A percentile compares a stretch with the other conserved stretches of the same genome.
Conservation (phyloP, 1,284 basidiomycete species). For the Cryptococcus floricola region DNA sequence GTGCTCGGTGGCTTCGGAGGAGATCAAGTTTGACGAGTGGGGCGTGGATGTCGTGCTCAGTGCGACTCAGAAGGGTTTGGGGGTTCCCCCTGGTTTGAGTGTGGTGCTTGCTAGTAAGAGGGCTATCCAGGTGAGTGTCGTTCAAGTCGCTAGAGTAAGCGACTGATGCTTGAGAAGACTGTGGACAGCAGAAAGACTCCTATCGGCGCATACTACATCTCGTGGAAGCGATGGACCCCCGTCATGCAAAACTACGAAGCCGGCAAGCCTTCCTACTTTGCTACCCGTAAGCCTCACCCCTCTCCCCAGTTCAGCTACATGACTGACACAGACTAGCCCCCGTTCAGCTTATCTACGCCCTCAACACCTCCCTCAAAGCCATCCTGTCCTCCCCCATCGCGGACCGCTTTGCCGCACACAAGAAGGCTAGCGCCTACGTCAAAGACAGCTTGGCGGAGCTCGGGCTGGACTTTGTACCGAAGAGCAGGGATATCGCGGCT, state of each 20-base stretch:
- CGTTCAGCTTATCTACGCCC: slow-evolving; percentile 90
- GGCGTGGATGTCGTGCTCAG: slow-evolving; percentile 83
- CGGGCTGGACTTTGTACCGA: slow-evolving; percentile 68
- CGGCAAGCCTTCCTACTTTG: slow-evolving; percentile 68
- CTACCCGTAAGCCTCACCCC: slow-evolving; percentile 59
- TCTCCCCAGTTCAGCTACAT: neutral
- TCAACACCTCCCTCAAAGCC: slow-evolving; percentile 69
- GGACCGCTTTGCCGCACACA: slow-evolving; percentile 76
- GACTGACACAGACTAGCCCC: slow-evolving; percentile 49
- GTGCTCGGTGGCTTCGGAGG: slow-evolving; percentile 92
- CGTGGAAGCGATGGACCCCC: slow-evolving; percentile 91
- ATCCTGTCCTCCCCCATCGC: slow-evolving; percentile 66
- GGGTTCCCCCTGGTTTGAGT: slow-evolving; percentile 89
- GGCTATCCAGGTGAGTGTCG: slow-evolving; percentile 61
- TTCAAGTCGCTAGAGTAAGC: neutral
- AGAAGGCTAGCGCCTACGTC: slow-evolving; percentile 66
- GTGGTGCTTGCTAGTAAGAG: slow-evolving; percentile 76
- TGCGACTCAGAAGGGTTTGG: slow-evolving; percentile 93
- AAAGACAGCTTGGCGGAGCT: slow-evolving; percentile 67
- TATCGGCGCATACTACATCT: slow-evolving; percentile 77
- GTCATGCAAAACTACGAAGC: slow-evolving; percentile 80
- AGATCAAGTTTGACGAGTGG: slow-evolving; percentile 94
- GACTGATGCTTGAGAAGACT: slow-evolving; percentile 51
- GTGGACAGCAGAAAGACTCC: slow-evolving; percentile 68
- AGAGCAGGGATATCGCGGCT: slow-evolving; percentile 63